Conservation (phyloP, 805 yeast genomes). For the Yamadazyma philogaea region DNA sequence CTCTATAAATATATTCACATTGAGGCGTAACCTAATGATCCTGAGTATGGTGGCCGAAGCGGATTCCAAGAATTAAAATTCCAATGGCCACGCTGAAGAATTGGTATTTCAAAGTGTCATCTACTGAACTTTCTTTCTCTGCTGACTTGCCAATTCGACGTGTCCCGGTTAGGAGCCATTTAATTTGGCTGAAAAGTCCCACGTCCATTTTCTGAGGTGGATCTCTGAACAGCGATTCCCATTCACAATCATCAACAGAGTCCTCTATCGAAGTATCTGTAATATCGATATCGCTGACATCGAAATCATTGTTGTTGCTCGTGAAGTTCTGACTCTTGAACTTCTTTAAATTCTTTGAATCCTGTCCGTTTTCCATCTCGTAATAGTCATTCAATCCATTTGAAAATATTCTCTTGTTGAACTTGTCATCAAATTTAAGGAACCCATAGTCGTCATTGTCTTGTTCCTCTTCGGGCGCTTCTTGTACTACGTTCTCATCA, state of each 20-base stretch:
- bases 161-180: slow-evolving; percentile 30
- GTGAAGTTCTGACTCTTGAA: slow-evolving; percentile 32
- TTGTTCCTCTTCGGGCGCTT: slow-evolving; percentile 3
- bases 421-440: slow-evolving; percentile 24
- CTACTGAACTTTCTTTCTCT: slow-evolving; percentile 28
- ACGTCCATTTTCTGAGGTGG: slow-evolving; percentile 17
- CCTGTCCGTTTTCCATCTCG: slow-evolving; percentile 15
- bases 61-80: slow-evolving; percentile 37
- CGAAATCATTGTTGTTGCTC: not conserved
- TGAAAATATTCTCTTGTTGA: slow-evolving; percentile 25
- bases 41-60: slow-evolving; percentile 27
- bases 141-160: slow-evolving; percentile 12
- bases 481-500: slow-evolving; percentile 14
- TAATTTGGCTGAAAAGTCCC: slow-evolving; percentile 35
- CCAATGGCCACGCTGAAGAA: slow-evolving; percentile 43
- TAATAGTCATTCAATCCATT: slow-evolving; percentile 26
- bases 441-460: slow-evolving; percentile 33
- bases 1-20: slow-evolving; percentile 8
- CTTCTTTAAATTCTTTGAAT: slow-evolving; percentile 27
- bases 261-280: slow-evolving; percentile 8
- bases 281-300: slow-evolving; percentile 7
- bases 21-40: slow-evolving; percentile 2
- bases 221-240: slow-evolving; percentile 7
- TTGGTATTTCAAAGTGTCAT: slow-evolving; percentile 40
- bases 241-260: slow-evolving; percentile 12